phyloP scores from a whole-genome alignment of 495 filamentous ascomycete species.

The Clavariopsis aquatica region DNA sequence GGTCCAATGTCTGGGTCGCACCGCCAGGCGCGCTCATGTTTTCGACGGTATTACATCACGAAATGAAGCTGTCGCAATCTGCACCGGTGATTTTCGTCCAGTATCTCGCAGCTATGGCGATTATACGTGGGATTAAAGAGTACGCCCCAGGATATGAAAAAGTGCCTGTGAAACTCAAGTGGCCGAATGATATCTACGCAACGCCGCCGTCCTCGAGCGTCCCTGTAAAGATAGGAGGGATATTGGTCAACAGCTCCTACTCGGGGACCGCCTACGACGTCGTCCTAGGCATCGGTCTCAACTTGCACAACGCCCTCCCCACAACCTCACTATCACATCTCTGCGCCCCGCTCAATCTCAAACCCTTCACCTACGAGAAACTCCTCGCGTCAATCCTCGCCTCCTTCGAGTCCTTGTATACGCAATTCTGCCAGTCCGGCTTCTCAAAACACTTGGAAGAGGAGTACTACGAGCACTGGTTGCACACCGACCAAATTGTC shows the following conservation, averaged over 20 bases:
- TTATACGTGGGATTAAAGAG: constrained; percentile 77
- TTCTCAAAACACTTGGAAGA: constrained; percentile 72
- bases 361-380: constrained; percentile 70
- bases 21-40: constrained; percentile 84
- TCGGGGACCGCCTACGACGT: constrained; percentile 75
- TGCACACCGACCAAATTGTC: constrained; percentile 88
- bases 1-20: constrained; percentile 92
- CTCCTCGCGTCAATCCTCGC: constrained; percentile 81
- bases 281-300: constrained; percentile 86
- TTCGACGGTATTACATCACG: constrained; percentile 81
- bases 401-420: constrained; percentile 76
- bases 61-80: constrained; percentile 63
- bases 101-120: constrained; percentile 88
- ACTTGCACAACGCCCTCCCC: constrained; percentile 80
- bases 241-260: constrained; percentile 88
- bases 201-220: constrained; percentile 54
- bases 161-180: constrained; percentile 85
- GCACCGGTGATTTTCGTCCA: constrained; percentile 94
- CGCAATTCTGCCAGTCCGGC: constrained; percentile 67
- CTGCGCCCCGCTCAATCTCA: constrained; percentile 42
- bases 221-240: constrained; percentile 84
- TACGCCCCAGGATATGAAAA: constrained; percentile 75
- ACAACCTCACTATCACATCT: constrained; percentile 84
- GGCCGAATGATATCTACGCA: constrained; percentile 95
- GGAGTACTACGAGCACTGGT: constrained; percentile 82